Evolutionary conservation across 306 rosid species (phyloP), one percentile per base, ranked within the genome.

Genomic region (Ormosia semicastrata): DNA sequence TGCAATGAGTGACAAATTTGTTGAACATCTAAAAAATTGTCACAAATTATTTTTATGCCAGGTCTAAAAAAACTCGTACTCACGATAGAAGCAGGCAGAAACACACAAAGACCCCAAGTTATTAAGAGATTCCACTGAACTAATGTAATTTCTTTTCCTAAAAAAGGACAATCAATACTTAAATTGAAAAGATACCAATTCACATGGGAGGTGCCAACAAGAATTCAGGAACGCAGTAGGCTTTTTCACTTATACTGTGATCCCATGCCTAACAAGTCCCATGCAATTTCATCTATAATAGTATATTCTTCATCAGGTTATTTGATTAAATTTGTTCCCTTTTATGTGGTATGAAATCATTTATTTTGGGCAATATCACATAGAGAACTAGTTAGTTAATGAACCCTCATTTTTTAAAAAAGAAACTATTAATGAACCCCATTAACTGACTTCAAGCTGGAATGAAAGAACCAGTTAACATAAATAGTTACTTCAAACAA

Each of bases 1-100:
- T 93, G 91, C 65, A 81, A 76, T 44, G 58, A 75, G 79, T 29
- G 33, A 77, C 65, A 76, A 76, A 62, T 40, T 66, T 78, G 57
- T 66, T 52, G 39, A 81, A 52, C 50, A 36, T 57, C 49, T 8
- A 34, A 33, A 63, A 9, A 32, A 33, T 47, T 49, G 63, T 64
- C 33, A 37, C 52, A 73, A 5, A 53, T 2, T 73, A 76, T 10
- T 7, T 65, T 56, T 13, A 81, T 57, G 17, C 57, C 9, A 6
- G 3, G 54, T 32, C 4, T 67, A 15, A 53, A 43, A 24, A 17
- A 33, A 11, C 14, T 68, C 34, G 3, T 15, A 18, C 32, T 40
- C 53, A 14, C 49, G 56, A 79, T 12, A 32, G 43, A 32, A 54
- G 56, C 40, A 56, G 14, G 54, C 53, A 39, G 7, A 54, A 8